phyloP scores from a whole-genome alignment of 2,329 filamentous ascomycete species.

The Ophiostoma angusticollis region DNA sequence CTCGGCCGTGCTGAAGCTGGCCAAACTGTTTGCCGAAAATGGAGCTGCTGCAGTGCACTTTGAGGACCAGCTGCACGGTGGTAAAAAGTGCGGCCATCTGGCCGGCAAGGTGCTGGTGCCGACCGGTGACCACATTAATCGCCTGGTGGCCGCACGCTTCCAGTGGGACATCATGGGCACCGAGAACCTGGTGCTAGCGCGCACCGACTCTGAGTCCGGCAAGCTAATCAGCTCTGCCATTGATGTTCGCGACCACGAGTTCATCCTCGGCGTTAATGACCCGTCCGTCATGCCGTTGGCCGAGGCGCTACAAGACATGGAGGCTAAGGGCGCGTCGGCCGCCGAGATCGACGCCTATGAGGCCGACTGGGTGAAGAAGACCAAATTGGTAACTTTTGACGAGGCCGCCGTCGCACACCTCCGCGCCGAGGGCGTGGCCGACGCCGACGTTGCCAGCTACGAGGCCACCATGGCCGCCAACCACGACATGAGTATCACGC shows the following conservation, averaged over 20 bases:
- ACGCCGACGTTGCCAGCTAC: slow-evolving; percentile 56
- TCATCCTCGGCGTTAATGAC: slow-evolving; percentile 50
- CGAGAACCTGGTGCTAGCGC: slow-evolving; percentile 88
- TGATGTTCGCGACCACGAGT: slow-evolving; percentile 91
- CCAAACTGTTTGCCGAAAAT: slow-evolving; percentile 95
- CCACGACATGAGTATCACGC: slow-evolving; percentile 63
- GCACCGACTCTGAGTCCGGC: slow-evolving; percentile 91
- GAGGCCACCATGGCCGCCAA: slow-evolving; percentile 46
- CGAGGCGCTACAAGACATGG: slow-evolving; percentile 84
- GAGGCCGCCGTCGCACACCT: slow-evolving; percentile 75
- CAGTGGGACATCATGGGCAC: slow-evolving; percentile 98
- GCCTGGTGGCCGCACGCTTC: slow-evolving; percentile 79
- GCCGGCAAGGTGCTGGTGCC: slow-evolving; percentile 94
- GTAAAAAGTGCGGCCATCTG: slow-evolving; percentile 95
- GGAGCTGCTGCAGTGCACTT: slow-evolving; percentile 95
- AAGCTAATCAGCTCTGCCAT: slow-evolving; percentile 82
- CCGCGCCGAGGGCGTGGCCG: slow-evolving; percentile 47
- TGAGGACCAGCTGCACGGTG: slow-evolving; percentile 93
- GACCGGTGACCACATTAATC: slow-evolving; percentile 90
- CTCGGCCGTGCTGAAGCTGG: slow-evolving; percentile 85
- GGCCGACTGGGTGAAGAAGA: slow-evolving; percentile 73
- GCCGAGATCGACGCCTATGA: slow-evolving; percentile 78
- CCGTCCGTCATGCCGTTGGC: slow-evolving; percentile 31
- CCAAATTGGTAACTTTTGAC: slow-evolving; percentile 80
- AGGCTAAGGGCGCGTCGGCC: slow-evolving; percentile 61